phyloP scores from a whole-genome alignment of 148 eudicot species.

The Dysphania ambrosioides region DNA sequence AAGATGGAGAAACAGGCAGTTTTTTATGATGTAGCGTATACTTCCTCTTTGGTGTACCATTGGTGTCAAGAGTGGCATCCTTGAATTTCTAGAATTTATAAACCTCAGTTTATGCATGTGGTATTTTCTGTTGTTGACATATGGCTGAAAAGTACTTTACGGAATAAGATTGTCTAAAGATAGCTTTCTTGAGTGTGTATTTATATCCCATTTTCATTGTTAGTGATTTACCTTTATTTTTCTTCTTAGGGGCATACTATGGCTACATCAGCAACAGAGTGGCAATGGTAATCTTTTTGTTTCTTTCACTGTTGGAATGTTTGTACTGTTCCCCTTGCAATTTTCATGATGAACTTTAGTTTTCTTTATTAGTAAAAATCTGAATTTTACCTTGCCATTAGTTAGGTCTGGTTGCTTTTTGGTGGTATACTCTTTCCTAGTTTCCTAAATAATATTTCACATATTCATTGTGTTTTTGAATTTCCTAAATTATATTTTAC shows the following conservation, averaged over 20 bases:
- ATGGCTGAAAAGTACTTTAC: not conserved
- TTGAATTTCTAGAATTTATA: conserved; percentile 11
- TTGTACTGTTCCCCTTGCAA: conserved; percentile 3
- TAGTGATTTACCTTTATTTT: conserved; percentile 23
- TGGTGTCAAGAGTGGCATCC: conserved; percentile 17
- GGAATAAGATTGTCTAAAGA: not conserved
- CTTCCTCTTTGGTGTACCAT: conserved; percentile 17
- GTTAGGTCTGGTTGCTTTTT: not conserved
- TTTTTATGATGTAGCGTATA: conserved; percentile 10
- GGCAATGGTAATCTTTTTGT: conserved; percentile 60
- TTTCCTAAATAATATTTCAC: not conserved
- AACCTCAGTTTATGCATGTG: too few relatives aligned
- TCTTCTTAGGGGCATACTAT: conserved; percentile 57
- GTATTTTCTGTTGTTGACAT: too few relatives aligned
- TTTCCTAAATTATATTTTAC: not conserved
- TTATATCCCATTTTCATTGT: not conserved
- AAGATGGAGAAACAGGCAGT: conserved; percentile 1
- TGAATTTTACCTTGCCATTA: not conserved
- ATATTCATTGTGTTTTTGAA: not conserved
- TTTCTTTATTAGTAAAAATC: not conserved
- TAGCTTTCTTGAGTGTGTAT: not conserved
- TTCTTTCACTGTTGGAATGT: too few relatives aligned
- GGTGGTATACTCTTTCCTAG: too few relatives aligned
- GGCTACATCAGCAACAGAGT: conserved; percentile 61
- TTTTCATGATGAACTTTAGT: not conserved